Evolutionary conservation across 306 rosid genomes (phyloP).

Genomic region (Comarum palustre): DNA sequence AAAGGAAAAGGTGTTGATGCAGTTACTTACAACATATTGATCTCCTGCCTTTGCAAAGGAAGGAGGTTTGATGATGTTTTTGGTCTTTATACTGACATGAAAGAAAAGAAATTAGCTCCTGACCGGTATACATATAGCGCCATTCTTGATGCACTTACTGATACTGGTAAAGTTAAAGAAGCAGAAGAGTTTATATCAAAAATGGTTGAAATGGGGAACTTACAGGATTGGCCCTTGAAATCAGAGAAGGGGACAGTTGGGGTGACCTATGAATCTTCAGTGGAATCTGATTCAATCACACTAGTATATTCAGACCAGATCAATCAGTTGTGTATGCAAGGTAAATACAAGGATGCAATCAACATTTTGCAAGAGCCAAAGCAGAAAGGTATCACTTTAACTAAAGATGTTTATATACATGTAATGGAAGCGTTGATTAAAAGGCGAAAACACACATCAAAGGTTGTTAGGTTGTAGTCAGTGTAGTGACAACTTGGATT

Average conservation of each 20-base stretch:
- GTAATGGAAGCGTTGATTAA: constrained; percentile 75
- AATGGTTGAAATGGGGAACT: constrained; percentile 45
- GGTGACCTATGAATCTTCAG: constrained; percentile 29
- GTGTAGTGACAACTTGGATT: constrained; percentile 15
- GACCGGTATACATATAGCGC: constrained; percentile 61
- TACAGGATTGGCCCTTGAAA: constrained; percentile 22
- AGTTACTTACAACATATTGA: constrained; percentile 81
- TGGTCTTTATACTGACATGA: constrained; percentile 63
- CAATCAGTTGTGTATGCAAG: constrained; percentile 54
- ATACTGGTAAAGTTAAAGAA: constrained; percentile 56
- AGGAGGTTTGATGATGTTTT: constrained; percentile 61
- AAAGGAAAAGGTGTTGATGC: constrained; percentile 55
- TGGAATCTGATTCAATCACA: constrained; percentile 42
- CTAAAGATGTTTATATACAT: constrained; percentile 48
- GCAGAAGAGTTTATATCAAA: constrained; percentile 54
- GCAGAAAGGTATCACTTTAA: constrained; percentile 50
- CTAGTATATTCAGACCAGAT: constrained; percentile 53
- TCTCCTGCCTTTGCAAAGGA: constrained; percentile 71
- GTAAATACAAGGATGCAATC: constrained; percentile 81
- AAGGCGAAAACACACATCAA: constrained; percentile 65
- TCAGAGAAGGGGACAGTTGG: constrained; percentile 29
- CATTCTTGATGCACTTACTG: constrained; percentile 48
- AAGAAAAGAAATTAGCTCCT: constrained; percentile 53
- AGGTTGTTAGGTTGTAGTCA: constrained; percentile 26
- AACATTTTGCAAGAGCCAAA: constrained; percentile 50